phyloP scores from a whole-genome alignment of 2,329 filamentous ascomycete genomes.

The Chrysoporthe puriensis region DNA sequence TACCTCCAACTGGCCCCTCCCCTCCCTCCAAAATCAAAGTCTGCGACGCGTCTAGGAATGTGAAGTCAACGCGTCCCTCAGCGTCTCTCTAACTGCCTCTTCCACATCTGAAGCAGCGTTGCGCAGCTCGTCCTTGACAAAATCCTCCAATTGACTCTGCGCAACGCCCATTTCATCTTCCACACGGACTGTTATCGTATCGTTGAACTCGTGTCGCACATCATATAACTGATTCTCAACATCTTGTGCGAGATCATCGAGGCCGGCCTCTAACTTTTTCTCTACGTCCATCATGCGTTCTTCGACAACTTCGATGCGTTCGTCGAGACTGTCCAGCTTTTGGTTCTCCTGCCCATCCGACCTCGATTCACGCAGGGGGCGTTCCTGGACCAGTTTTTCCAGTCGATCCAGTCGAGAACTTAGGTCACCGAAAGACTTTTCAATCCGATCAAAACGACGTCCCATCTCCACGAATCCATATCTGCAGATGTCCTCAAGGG shows the following conservation, averaged over 20 bases:
- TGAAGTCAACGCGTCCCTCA: slow-evolving; percentile 21
- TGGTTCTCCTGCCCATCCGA: slow-evolving; percentile 3
- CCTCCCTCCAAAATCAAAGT: background rate
- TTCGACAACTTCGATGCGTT: slow-evolving; percentile 21
- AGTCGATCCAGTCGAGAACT: slow-evolving; percentile 18
- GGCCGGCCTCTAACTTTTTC: slow-evolving; percentile 19
- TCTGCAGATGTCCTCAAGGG: slow-evolving; percentile 26
- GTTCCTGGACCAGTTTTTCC: slow-evolving; percentile 15
- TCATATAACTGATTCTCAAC: slow-evolving; percentile 23
- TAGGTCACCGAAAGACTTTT: slow-evolving; percentile 15
- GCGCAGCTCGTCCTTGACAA: slow-evolving; percentile 24
- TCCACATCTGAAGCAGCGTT: slow-evolving; percentile 26
- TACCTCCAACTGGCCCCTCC: background rate
- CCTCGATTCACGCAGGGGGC: background rate
- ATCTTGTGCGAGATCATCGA: slow-evolving; percentile 18
- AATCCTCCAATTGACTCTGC: slow-evolving; percentile 26
- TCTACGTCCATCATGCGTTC: slow-evolving; percentile 21
- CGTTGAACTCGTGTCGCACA: slow-evolving; percentile 22
- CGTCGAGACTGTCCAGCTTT: slow-evolving; percentile 1
- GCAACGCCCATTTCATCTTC: slow-evolving; percentile 27
- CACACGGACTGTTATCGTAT: slow-evolving; percentile 18
- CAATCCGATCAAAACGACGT: slow-evolving; percentile 25
- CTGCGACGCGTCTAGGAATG: background rate
- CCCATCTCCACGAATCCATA: slow-evolving; percentile 24
- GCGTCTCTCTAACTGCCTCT: slow-evolving; percentile 22